These are phyloP conservation scores for Solanum infundibuliforme DNA, from an alignment of 257 asterid genomes.

Conservation along the genomic window DNA sequence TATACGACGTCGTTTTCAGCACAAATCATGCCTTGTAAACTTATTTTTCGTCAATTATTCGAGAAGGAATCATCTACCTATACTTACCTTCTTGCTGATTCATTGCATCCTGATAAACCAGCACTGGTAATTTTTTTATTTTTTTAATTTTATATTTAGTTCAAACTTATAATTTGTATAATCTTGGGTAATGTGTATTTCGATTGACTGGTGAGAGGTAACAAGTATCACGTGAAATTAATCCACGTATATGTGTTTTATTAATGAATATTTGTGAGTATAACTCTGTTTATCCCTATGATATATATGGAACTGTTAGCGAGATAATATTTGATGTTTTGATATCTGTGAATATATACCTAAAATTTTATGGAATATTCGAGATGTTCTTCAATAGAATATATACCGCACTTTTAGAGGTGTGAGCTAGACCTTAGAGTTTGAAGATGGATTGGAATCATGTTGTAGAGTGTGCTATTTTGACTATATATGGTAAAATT, in stretches of 20 bases:
- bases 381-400: not conserved
- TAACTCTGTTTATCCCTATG: too few species aligned
- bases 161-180: not conserved
- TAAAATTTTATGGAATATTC: not conserved
- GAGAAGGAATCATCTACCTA: conserved; percentile 93
- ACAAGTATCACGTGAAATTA: too few species aligned
- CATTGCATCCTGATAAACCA: conserved; percentile 82
- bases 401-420: too few species aligned
- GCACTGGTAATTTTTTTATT: conserved; percentile 42
- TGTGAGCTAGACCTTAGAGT: not conserved
- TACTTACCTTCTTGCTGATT: conserved; percentile 94
- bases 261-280: too few species aligned
- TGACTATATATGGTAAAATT: too few species aligned
- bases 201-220: not conserved
- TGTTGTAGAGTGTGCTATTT: not conserved
- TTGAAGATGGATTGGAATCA: not conserved
- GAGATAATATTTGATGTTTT: too few species aligned
- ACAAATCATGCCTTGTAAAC: conserved; percentile 3
- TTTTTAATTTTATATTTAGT: too few species aligned
- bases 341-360: too few species aligned
- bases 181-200: not conserved
- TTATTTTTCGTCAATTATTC: conserved; percentile 86
- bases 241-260: not conserved
- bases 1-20: conserved; percentile 50
- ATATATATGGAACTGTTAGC: too few species aligned